Base-by-base conservation (phyloP, 2,329 filamentous ascomycete species). In the Aspergillus vadensis region DNA sequence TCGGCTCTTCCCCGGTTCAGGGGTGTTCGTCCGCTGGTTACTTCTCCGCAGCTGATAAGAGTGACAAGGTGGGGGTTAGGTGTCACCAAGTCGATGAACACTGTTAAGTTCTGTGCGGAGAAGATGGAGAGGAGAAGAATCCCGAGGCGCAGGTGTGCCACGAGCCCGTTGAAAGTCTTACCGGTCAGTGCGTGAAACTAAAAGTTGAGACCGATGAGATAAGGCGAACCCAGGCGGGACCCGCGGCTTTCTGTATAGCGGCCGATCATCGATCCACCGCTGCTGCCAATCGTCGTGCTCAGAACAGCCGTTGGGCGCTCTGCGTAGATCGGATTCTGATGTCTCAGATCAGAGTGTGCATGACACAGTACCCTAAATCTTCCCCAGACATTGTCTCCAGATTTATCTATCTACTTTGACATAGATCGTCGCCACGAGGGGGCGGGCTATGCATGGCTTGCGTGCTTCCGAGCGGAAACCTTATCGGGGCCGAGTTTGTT, bases 171-270 rank as follows among this genome's bases (percentile, higher is more conserved):
- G 38, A 52, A 36, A 36, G 23, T 12, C 12, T 14, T n/a, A 52
- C 32, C 21, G 36, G 53, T 51, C 41, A 51, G 54, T 55, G 58
- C 54, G 49, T 14, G 32, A 52, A 51, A 55, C 27, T 12, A 19
- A 30, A 23, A 25, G 57, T 54, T 36, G 49, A 63, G 57, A 50
- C 53, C 23, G 54, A 55, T 53, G 52, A 61, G 63, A 64, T 65
- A 65, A 64, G 60, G 57, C 57, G 60, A 23, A 48, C 36, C 52
- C 47, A 57, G 15, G 56, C 44, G 59, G 49, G 52, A 39, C 43
- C 60, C 39, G 54, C 51, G 57, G 57, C 52, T 36, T 62, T 55
- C 55, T 55, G 57, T 62, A 65, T 69, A 70, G 69, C 65, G 68
- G 63, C 63, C 51, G 63, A 67, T 69, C 60, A 57, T 44, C 60